Conservation (phyloP, 331 rosid genomes). For the Pyracantha coccinea region DNA sequence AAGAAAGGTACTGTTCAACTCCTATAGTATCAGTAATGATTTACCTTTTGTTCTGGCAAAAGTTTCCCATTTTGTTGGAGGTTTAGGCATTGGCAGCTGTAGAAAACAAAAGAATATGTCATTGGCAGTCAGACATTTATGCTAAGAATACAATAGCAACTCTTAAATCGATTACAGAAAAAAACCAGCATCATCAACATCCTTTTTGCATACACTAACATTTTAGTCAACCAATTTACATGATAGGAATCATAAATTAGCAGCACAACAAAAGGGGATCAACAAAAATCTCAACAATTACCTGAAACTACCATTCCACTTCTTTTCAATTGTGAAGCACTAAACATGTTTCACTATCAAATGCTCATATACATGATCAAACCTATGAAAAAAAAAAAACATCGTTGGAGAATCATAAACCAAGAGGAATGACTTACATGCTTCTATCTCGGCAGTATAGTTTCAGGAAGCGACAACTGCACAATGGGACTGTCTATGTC, state of each 20-base stretch:
- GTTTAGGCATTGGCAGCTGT: constrained; percentile 74
- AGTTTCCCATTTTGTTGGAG: constrained; percentile 17
- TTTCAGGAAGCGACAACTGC: constrained; percentile 52
- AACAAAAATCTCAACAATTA: background rate
- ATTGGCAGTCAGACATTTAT: background rate
- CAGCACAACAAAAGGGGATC: background rate
- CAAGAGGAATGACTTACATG: constrained; percentile 31
- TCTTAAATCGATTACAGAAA: background rate
- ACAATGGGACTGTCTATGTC: constrained; percentile 75
- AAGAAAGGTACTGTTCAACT: background rate
- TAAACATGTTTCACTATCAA: background rate
- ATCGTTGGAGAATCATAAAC: background rate
- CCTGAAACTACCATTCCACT: background rate
- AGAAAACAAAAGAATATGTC: constrained; percentile 10
- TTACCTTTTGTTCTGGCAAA: constrained; percentile 76
- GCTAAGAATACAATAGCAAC: background rate
- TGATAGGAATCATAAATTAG: background rate
- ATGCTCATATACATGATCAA: background rate
- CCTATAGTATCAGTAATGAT: constrained; percentile 1
- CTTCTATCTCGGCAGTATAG: constrained; percentile 79
- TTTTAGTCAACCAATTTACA: background rate
- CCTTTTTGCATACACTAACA: background rate
- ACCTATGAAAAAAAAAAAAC: background rate
- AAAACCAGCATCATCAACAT: background rate
- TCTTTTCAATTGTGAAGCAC: background rate